Conservation (phyloP, 2,329 filamentous ascomycete species). For the Beauveria rudraprayagi region DNA sequence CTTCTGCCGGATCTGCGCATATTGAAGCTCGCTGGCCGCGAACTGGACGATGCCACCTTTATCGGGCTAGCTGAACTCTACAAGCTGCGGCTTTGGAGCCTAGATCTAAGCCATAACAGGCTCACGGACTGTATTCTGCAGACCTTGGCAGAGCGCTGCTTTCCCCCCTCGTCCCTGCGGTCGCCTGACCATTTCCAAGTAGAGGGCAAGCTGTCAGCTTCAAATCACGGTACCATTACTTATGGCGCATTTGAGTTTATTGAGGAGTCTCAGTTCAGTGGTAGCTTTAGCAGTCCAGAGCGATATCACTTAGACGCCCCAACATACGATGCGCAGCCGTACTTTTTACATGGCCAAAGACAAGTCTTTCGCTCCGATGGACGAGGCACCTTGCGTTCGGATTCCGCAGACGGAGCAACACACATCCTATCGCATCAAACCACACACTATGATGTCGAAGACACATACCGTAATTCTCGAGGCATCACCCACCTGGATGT, state of each 20-base stretch:
- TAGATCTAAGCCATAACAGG: constrained; percentile 46
- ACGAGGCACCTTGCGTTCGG: constrained; percentile 15
- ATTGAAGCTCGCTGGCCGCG: constrained; percentile 40
- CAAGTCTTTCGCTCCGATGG: constrained; percentile 26
- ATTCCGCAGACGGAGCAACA: constrained; percentile 21
- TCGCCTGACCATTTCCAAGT: constrained; percentile 31
- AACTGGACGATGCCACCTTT: constrained; percentile 33
- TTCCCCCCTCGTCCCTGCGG: constrained; percentile 25
- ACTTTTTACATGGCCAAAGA: constrained; percentile 17
- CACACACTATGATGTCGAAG: constrained; percentile 13
- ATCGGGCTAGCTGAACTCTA: constrained; percentile 26
- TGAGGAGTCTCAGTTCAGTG: constrained; percentile 39
- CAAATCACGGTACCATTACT: constrained; percentile 21
- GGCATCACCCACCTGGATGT: constrained; percentile 48
- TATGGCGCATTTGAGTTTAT: constrained; percentile 38
- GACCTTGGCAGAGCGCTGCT: constrained; percentile 21
- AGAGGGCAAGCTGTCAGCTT: constrained; percentile 36
- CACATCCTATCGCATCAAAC: constrained; percentile 20
- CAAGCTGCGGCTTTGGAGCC: constrained; percentile 42
- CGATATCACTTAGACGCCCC: constrained; percentile 44
- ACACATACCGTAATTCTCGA: constrained; percentile 14
- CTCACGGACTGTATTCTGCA: constrained; percentile 39
- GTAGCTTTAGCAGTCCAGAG: constrained; percentile 35
- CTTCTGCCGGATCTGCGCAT: constrained; percentile 41
- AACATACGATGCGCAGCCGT: constrained; percentile 22